These are phyloP conservation scores for Sporothrix mexicana DNA, from an alignment of 2,329 filamentous ascomycete genomes.

Conservation along the genomic window DNA sequence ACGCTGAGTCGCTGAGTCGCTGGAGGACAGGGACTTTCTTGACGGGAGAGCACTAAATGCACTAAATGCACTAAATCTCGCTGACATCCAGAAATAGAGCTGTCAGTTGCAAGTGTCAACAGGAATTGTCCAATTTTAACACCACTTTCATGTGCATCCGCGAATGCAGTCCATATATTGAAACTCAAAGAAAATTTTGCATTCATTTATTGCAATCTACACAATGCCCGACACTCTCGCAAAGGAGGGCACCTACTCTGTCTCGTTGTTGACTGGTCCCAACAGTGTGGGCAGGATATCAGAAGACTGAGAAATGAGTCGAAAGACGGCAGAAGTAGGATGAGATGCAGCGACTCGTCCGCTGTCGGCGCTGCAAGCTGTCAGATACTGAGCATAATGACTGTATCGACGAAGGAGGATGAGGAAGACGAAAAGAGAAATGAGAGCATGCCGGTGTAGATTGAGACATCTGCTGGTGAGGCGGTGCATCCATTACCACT, in stretches of 20 bases:
- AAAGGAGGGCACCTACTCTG: not conserved
- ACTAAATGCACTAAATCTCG: not conserved
- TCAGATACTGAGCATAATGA: not conserved
- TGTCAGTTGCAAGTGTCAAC: not conserved
- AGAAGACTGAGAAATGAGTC: no score
- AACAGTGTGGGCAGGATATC: not conserved
- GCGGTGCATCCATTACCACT: not conserved
- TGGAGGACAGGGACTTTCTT: not conserved
- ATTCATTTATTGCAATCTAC: not conserved
- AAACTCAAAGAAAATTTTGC: not conserved
- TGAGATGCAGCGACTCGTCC: not conserved
- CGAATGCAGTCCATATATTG: not conserved
- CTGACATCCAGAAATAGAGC: not conserved
- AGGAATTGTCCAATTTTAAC: no score
- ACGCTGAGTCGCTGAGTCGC: not conserved
- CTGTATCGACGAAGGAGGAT: not conserved
- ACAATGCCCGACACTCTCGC: not conserved
- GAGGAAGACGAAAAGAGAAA: not conserved
- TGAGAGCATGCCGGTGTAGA: not conserved
- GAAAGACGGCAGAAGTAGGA: not conserved
- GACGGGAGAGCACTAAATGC: not conserved
- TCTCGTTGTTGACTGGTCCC: not conserved
- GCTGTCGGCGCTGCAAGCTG: constrained; percentile 1
- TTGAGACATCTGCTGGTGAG: not conserved
- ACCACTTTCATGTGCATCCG: not conserved